Evolutionary conservation across 345 rosid species (phyloP), one percentile per base, ranked within the genome.

Genomic region (Rhodomyrtus tomentosa): DNA sequence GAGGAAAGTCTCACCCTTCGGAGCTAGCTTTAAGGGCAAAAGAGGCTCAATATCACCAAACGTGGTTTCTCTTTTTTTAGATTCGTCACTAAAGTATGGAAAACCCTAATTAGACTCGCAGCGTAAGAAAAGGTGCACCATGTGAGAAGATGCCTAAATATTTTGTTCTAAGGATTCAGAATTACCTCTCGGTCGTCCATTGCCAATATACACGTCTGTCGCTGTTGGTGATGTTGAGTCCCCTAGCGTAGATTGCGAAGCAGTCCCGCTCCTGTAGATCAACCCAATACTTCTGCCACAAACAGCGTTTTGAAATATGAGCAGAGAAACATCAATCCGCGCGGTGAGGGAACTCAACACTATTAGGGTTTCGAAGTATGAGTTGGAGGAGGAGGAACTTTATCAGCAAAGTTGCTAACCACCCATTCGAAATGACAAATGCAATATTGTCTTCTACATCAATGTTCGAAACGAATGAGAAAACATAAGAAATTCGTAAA

Each of bases 401-500:
- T 1, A n/a, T 56, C 6, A n/a, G 1, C 68, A 0, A 24, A 12
- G 16, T 56, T 56, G 68, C 68, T 25, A 56, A 25, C 68, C 2
- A 1, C 36, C 18, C 62, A 55, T 1, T 56, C 2, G 16, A n/a
- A 6, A 59, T 29, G 72, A 59, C 20, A 58, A 42, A 42, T 42
- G 48, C 15, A 5, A n/a, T 56, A 5, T 0, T 56, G 62, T 56
- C n/a, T 56, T 0, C 16, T n/a, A 1, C 6, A n/a, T 16, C 0
- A 5, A 0, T 0, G 0, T 12, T n/a, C 0, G 1, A n/a, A n/a
- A 1, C 0, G 3, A 56, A 8, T 56, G 68, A 56, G 68, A 56
- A n/a, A n/a, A n/a, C 27, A 2, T n/a, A 56, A 56, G 32, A 56
- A n/a, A 56, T n/a, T n/a, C 24, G 15, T 55, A 4, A 25, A 55